Conservation (phyloP, 495 filamentous ascomycete species). For the Hamigera avellanea region DNA sequence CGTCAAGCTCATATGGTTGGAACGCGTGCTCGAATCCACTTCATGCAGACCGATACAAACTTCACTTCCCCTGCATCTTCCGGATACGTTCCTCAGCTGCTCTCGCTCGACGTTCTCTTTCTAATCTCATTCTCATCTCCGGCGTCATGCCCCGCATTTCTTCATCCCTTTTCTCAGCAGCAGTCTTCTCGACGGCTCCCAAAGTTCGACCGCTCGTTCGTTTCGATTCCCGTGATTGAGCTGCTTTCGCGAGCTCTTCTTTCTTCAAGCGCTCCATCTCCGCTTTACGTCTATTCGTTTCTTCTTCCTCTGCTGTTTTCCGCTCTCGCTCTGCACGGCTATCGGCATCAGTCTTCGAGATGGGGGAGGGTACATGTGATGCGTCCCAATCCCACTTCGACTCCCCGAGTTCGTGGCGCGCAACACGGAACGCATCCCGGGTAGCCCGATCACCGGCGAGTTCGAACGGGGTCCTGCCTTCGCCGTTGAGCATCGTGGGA, state of each 20-base stretch:
- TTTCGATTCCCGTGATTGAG: constrained; percentile 18
- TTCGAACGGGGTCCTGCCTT: constrained; percentile 71
- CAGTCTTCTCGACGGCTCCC: constrained; percentile 48
- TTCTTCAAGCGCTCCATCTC: constrained; percentile 57
- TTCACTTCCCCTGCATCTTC: constrained; percentile 38
- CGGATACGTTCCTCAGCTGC: constrained; percentile 80
- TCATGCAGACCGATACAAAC: too few species aligned
- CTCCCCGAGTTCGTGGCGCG: constrained; percentile 72
- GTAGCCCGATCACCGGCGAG: constrained; percentile 77
- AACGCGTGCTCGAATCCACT: too few species aligned
- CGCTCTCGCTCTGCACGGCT: constrained; percentile 52
- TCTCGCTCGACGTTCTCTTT: constrained; percentile 69
- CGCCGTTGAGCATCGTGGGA: constrained; percentile 53
- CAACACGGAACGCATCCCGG: constrained; percentile 84
- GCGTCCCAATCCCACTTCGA: constrained; percentile 65
- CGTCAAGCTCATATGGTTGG: too few species aligned
- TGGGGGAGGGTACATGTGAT: constrained; percentile 55
- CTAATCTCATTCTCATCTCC: constrained; percentile 69
- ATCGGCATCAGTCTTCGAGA: constrained; percentile 59
- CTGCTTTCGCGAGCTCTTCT: constrained; percentile 45
- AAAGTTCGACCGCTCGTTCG: constrained; percentile 36
- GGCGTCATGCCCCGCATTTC: constrained; percentile 74
- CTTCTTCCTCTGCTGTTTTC: constrained; percentile 39
- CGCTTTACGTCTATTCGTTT: constrained; percentile 45
- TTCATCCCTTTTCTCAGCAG: constrained; percentile 66